Percentiles rank a stretch among this genome's conserved stretches.
These are phyloP conservation scores for Friedmanniomyces simplex DNA, from an alignment of 495 filamentous ascomycete genomes.

Conservation along the genomic window DNA sequence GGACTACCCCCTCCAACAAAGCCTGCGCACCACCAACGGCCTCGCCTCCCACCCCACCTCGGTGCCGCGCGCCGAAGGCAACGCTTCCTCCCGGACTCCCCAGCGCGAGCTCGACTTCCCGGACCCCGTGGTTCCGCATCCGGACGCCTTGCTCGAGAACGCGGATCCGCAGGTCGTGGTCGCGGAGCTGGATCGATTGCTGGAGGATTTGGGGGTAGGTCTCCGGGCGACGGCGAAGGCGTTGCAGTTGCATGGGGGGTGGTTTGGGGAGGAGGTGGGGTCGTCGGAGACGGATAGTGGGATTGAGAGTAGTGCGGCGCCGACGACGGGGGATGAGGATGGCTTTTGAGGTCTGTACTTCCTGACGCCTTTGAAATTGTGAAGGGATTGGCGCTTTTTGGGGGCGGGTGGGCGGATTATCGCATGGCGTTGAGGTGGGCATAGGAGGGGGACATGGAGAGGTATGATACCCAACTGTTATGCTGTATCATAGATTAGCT, in stretches of 20 bases:
- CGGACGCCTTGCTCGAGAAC: constrained; percentile 42
- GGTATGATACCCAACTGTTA: neutral
- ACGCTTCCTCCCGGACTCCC: neutral
- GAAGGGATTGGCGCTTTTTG: no score
- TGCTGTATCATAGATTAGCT: neutral
- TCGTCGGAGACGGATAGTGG: constrained; percentile 12
- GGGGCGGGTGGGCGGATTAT: no score
- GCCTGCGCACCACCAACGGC: neutral
- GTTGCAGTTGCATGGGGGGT: constrained; percentile 9
- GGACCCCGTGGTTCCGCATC: constrained; percentile 36
- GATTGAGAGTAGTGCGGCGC: constrained; percentile 4
- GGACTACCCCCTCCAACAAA: neutral
- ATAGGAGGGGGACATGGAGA: no score
- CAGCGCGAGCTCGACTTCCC: constrained; percentile 26
- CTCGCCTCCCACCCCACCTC: neutral
- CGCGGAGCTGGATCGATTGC: constrained; percentile 44
- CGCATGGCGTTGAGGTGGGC: no score
- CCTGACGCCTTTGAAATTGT: no score
- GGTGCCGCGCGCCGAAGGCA: neutral
- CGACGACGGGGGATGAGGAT: constrained; percentile 14
- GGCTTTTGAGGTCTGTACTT: constrained; percentile 8
- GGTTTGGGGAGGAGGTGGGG: neutral
- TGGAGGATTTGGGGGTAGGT: constrained; percentile 26
- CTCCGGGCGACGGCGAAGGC: constrained; percentile 5
- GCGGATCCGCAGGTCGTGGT: constrained; percentile 40